A percentile compares a stretch with the other conserved stretches of the same genome.
Conservation (phyloP, 371 early-diverging fungal genomes). For the Synchytrium microbalum region DNA sequence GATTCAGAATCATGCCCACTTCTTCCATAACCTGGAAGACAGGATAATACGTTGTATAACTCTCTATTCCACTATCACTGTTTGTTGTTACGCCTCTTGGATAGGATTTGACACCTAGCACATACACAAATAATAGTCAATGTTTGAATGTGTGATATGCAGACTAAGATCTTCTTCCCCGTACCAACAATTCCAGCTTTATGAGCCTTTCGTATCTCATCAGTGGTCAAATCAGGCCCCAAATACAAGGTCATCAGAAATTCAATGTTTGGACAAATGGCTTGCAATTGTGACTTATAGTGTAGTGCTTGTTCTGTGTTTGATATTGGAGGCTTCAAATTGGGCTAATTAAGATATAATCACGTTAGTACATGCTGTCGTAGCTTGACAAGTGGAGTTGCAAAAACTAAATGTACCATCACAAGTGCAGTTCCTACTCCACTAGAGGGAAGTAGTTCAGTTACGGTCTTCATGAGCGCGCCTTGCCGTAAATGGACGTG, state of each 20-base stretch:
- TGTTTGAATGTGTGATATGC: background rate
- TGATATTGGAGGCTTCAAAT: constrained; percentile 83
- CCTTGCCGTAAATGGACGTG: constrained; percentile 87
- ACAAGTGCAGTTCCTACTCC: constrained; percentile 87
- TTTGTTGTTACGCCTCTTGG: constrained; percentile 98
- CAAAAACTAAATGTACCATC: constrained; percentile 62
- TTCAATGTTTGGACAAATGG: constrained; percentile 74
- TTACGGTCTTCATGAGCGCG: constrained; percentile 82
- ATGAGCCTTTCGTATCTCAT: constrained; percentile 81
- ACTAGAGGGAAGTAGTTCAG: constrained; percentile 68
- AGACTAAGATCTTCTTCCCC: constrained; percentile 17
- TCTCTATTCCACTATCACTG: constrained; percentile 88
- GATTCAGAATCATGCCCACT: constrained; percentile 82
- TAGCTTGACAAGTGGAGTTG: too few species aligned
- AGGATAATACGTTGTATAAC: constrained; percentile 80
- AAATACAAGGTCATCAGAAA: constrained; percentile 93
- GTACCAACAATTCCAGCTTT: constrained; percentile 75
- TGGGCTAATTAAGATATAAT: too few species aligned
- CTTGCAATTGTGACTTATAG: constrained; percentile 72
- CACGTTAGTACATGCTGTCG: constrained; percentile 1
- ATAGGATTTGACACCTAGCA: constrained; percentile 86
- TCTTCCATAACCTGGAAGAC: constrained; percentile 94
- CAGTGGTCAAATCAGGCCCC: constrained; percentile 76
- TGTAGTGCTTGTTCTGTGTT: constrained; percentile 77
- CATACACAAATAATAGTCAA: background rate